A percentile compares a stretch with the other conserved stretches of the same genome.
Evolutionary conservation across 2,329 filamentous ascomycete species (phyloP).

Genomic region (Cercospora janseana): DNA sequence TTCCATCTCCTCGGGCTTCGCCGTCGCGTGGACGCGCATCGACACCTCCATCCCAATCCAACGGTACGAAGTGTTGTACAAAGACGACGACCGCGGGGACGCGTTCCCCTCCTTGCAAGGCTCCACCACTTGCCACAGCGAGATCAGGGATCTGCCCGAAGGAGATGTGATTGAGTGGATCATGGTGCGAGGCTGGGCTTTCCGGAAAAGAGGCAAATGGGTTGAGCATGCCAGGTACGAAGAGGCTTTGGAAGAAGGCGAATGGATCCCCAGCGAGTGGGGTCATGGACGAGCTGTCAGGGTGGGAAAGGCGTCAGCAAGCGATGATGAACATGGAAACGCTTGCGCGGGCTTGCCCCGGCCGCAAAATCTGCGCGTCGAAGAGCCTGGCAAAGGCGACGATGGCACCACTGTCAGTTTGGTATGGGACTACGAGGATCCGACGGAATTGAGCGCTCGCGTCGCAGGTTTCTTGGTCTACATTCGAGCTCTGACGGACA

Average conservation of each 20-base stretch:
- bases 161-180: conserved; percentile 9
- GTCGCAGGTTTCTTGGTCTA: conserved; percentile 15
- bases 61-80: conserved; percentile 14
- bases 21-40: conserved; percentile 13
- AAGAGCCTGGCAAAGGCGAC: not conserved
- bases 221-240: not conserved
- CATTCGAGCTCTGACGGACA: conserved; percentile 1
- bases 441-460: not conserved
- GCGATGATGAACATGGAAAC: too few relatives aligned
- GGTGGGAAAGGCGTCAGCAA: too few relatives aligned
- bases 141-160: not conserved
- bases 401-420: not conserved
- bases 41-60: not conserved
- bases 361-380: not conserved
- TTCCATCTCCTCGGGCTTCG: conserved; percentile 16
- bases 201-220: not conserved
- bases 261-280: not conserved
- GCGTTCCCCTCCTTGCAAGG: conserved; percentile 13
- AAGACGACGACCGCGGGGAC: conserved; percentile 11
- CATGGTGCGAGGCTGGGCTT: conserved; percentile 12
- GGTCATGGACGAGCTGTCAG: not conserved
- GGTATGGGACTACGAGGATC: not conserved
- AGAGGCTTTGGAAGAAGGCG: not conserved
- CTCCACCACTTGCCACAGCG: not conserved
- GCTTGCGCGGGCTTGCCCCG: too few relatives aligned